Evolutionary conservation across 176 grass and related monocot species (phyloP), one percentile per base, ranked within the genome.

Genomic region (Aegilops bicornis): DNA sequence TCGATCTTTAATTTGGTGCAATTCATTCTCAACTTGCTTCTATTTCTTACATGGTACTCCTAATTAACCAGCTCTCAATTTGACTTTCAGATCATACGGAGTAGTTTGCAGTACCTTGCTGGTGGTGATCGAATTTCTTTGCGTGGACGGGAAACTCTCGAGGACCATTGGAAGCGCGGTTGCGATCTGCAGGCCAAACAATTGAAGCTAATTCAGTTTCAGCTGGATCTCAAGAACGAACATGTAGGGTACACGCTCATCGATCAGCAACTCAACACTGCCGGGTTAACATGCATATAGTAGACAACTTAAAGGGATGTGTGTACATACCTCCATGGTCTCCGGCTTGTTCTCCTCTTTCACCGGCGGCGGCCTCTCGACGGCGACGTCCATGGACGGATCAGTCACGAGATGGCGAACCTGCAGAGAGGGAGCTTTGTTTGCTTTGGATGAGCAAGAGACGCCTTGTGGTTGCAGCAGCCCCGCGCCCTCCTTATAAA

Each of bases 271-370:
- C 29, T 29, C 40, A 11, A 17, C 76, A n/a, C 45, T 1, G 15
- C 48, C 48, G 27, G 25, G 79, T 33, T 29, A 64, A 64, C n/a
- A 76, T 50, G 43, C 47, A 30, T 24, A 10, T 42, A 42, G 10
- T 11, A 11, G 40, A 42, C 9, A 42, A 45, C 42, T 45, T 12
- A 45, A 40, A 45, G 42, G 11, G 11, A 23, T 66, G 2, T 10
- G 1, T 8, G 7, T 4, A 4, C 10, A 7, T 82, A 86, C 84
- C 42, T 45, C 40, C 15, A 36, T 35, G 17, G 50, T 73, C 33
- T 87, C 89, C 27, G 80, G 6, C 74, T 69, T 73, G 72, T 86
- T 73, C 78, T 88, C 90, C 54, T 88, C 82, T 56, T 56, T 82
- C 78, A 66, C 64, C 65, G 54, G 82, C 56, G 72, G 82, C 20